Percentiles rank a stretch among this genome's conserved stretches.
Conservation (phyloP, 208 protist species). For the Wallacemonas collosoma region DNA sequence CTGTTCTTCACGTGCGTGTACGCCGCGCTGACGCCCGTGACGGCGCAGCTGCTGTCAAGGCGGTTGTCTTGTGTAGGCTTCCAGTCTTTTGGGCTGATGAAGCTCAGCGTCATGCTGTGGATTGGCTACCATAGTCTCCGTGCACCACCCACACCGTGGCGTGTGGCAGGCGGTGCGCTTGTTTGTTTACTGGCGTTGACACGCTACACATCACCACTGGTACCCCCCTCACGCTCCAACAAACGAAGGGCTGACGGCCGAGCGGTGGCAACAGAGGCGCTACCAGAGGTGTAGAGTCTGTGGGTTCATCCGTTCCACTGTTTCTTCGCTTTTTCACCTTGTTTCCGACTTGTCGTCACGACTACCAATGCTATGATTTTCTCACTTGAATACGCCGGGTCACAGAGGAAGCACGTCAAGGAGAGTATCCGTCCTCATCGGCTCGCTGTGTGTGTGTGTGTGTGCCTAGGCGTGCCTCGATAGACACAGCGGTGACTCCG, state of each 20-base stretch:
- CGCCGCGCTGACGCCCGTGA: conserved; percentile 3
- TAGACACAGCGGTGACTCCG: too few relatives aligned
- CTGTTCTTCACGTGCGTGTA: conserved; percentile 3
- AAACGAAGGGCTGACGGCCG: neutral
- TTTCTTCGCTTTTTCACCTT: too few relatives aligned
- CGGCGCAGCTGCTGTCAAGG: neutral
- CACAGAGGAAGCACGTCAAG: too few relatives aligned
- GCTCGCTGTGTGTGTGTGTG: too few relatives aligned
- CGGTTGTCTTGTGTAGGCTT: neutral
- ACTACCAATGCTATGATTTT: too few relatives aligned
- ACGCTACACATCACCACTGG: conserved; percentile 9
- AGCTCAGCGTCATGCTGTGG: conserved; percentile 14
- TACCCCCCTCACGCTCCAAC: neutral
- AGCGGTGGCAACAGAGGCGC: neutral
- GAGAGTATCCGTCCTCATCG: too few relatives aligned
- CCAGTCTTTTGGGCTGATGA: conserved; percentile 6
- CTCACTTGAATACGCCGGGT: too few relatives aligned
- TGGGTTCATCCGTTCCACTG: neutral
- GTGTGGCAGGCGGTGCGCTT: neutral
- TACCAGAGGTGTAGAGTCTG: neutral
- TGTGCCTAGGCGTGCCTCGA: too few relatives aligned
- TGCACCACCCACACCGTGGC: neutral
- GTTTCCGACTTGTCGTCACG: too few relatives aligned
- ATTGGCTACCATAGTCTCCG: neutral
- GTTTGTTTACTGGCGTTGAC: neutral